phyloP scores from a whole-genome alignment of 2,329 filamentous ascomycete species.

The Anisogramma anomala region DNA sequence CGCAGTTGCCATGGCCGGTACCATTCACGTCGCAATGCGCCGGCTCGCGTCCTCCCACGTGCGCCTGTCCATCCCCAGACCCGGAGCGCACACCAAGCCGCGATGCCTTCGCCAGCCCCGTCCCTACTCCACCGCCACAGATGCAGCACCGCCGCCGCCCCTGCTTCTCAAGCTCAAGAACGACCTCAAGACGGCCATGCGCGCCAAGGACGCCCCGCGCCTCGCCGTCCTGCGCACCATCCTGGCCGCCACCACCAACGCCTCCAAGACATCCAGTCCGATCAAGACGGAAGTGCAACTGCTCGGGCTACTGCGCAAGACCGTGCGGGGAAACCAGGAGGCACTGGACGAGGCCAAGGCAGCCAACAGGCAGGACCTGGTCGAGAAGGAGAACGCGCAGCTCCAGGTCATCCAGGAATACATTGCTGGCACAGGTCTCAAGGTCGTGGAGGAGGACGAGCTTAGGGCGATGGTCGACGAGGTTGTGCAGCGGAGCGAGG shows the following conservation, averaged over 20 bases:
- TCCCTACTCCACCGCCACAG: slow-evolving; percentile 25
- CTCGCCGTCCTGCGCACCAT: slow-evolving; percentile 58
- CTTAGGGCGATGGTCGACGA: slow-evolving; percentile 41
- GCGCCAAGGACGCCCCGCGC: slow-evolving; percentile 50
- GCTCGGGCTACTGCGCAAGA: slow-evolving; percentile 54
- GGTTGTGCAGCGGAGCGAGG: slow-evolving; percentile 38
- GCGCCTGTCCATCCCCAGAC: slow-evolving; percentile 4
- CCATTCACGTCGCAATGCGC: slow-evolving; percentile 4
- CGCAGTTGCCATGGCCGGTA: slow-evolving; percentile 7
- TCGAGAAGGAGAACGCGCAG: slow-evolving; percentile 58
- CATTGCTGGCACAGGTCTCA: slow-evolving; percentile 44
- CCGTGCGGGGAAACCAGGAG: slow-evolving; percentile 43
- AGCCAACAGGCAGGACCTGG: slow-evolving; percentile 56
- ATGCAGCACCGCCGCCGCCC: slow-evolving; percentile 29
- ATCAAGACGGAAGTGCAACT: slow-evolving; percentile 60
- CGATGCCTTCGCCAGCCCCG: slow-evolving; percentile 16
- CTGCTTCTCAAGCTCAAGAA: slow-evolving; percentile 42
- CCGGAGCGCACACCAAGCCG: neutral
- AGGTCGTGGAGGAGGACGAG: slow-evolving; percentile 47
- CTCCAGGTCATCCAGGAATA: slow-evolving; percentile 55
- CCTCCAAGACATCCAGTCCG: slow-evolving; percentile 58
- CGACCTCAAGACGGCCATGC: slow-evolving; percentile 57
- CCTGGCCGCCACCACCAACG: slow-evolving; percentile 60
- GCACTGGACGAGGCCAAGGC: slow-evolving; percentile 52
- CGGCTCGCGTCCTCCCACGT: slow-evolving; percentile 6